phyloP scores from a whole-genome alignment of 192 early-diverging fungal species.

The Entomortierella beljakovae region DNA sequence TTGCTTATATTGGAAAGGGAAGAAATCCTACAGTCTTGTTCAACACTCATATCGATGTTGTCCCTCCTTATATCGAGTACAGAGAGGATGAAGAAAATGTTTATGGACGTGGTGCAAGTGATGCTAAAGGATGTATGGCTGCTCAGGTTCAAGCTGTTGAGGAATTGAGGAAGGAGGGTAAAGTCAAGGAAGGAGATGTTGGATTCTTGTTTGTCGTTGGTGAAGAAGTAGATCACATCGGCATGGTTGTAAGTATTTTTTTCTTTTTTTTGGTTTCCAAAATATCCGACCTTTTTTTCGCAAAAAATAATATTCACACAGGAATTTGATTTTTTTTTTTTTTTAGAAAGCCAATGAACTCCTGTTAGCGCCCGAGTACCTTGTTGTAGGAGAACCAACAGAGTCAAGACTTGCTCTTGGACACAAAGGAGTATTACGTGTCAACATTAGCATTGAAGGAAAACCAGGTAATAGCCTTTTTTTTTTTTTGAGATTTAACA shows the following conservation, averaged over 20 bases:
- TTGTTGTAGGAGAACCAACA: constrained; percentile 66
- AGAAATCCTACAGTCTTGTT: constrained; percentile 45
- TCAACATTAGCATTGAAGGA: constrained; percentile 53
- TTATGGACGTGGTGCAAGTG: constrained; percentile 57
- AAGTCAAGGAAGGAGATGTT: constrained; percentile 60
- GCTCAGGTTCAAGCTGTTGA: constrained; percentile 60
- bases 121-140: constrained; percentile 63
- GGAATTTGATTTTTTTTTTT: not conserved
- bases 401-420: constrained; percentile 59
- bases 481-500: no score
- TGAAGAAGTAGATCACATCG: constrained; percentile 64
- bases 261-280: not conserved
- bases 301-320: not conserved
- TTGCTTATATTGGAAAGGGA: constrained; percentile 51
- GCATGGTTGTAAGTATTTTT: constrained; percentile 53
- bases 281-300: not conserved
- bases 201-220: constrained; percentile 64
- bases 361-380: constrained; percentile 48
- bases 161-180: constrained; percentile 58
- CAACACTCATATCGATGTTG: constrained; percentile 64
- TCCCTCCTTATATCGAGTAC: constrained; percentile 60
- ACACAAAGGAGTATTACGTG: constrained; percentile 62
- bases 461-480: constrained; percentile 25
- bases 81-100: constrained; percentile 57
- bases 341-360: constrained; percentile 56